Percentiles rank a stretch among this genome's conserved stretches.
These are phyloP conservation scores for Irpex rosettiformis DNA, from an alignment of 1,284 basidiomycete species.

Conservation along the genomic window DNA sequence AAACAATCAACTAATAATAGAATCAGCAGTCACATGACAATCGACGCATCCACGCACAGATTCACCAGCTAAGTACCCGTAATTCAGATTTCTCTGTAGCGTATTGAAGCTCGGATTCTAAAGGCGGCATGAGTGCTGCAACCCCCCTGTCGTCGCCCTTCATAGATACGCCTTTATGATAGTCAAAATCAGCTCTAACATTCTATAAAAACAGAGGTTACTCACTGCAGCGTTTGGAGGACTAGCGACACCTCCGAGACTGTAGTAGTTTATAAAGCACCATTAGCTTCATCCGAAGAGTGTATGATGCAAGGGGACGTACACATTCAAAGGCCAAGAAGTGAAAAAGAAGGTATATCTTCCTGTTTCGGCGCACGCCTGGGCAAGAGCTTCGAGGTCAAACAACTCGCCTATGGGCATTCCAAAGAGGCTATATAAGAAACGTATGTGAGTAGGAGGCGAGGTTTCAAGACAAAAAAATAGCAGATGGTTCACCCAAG, in stretches of 20 bases:
- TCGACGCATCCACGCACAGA: too few species aligned
- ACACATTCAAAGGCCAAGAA: constrained; percentile 73
- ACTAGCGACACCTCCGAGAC: constrained; percentile 63
- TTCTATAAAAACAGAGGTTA: neutral
- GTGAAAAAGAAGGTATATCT: constrained; percentile 72
- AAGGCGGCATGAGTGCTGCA: too few species aligned
- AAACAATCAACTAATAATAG: too few species aligned
- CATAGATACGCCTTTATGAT: neutral
- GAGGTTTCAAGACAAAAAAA: neutral
- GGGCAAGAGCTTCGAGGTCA: constrained; percentile 60
- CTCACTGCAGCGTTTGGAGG: constrained; percentile 69
- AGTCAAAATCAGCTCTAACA: neutral
- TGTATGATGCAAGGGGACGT: constrained; percentile 23
- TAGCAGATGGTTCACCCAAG: constrained; percentile 42
- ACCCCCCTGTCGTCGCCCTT: too few species aligned
- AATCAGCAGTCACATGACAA: too few species aligned
- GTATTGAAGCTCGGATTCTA: too few species aligned
- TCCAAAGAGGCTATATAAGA: constrained; percentile 47
- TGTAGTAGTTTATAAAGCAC: constrained; percentile 21
- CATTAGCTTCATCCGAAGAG: neutral
- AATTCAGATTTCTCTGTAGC: too few species aligned
- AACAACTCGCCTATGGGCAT: constrained; percentile 75
- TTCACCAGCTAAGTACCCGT: too few species aligned
- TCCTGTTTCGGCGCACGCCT: constrained; percentile 50
- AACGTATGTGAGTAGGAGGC: constrained; percentile 1